Percentiles rank a stretch among this genome's conserved stretches.
Conservation (phyloP, 2,329 filamentous ascomycete genomes). For the Fusarium metavorans region DNA sequence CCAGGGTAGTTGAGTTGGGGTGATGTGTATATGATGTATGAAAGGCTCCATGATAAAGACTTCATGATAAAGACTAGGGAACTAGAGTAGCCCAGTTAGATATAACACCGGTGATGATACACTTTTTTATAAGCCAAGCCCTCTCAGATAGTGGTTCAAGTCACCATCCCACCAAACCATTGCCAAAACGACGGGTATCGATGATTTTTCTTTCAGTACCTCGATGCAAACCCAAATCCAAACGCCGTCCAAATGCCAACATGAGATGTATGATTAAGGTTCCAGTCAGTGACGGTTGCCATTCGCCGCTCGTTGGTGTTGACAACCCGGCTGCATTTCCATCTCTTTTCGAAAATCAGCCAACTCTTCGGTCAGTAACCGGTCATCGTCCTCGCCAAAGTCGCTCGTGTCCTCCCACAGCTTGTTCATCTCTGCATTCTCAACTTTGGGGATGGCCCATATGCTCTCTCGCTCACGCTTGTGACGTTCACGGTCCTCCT, state of each 20-base stretch:
- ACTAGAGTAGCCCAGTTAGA: not conserved
- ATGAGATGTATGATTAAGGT: constrained; percentile 2
- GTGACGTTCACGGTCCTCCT: constrained; percentile 95
- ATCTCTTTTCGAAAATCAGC: constrained; percentile 60
- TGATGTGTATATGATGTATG: constrained; percentile 2
- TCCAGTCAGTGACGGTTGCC: constrained; percentile 42
- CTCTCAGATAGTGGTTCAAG: not conserved
- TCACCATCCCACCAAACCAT: constrained; percentile 18
- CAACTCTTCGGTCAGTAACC: constrained; percentile 80
- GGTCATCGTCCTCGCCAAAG: constrained; percentile 86
- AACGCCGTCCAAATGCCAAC: constrained; percentile 47
- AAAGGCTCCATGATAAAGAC: not conserved
- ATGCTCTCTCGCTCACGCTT: constrained; percentile 92
- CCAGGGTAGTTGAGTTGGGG: constrained; percentile 14
- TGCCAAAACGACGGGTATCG: constrained; percentile 47
- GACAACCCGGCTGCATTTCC: constrained; percentile 53
- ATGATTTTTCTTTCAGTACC: constrained; percentile 34
- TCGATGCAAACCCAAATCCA: constrained; percentile 18
- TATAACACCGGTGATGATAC: not conserved
- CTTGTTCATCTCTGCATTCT: constrained; percentile 79
- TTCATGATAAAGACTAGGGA: not conserved
- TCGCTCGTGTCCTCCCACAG: constrained; percentile 91
- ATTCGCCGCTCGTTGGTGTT: constrained; percentile 52
- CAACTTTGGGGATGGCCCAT: constrained; percentile 80
- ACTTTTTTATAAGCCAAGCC: not conserved